phyloP scores from a whole-genome alignment of 2,329 filamentous ascomycete genomes.

The Arachnomyces sp. region DNA sequence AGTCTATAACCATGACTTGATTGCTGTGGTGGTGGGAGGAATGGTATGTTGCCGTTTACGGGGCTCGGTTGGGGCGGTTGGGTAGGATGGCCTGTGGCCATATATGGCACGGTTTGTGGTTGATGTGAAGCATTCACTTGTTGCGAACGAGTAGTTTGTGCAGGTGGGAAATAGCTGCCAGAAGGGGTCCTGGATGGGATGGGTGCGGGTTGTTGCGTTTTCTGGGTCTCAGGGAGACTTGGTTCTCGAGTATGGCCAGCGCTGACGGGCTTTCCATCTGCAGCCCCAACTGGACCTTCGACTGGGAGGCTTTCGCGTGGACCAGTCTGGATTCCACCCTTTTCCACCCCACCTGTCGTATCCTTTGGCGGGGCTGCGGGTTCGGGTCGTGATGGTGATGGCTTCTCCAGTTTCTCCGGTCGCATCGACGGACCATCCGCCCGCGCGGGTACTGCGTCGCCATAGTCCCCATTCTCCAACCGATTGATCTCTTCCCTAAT shows the following conservation, averaged over 20 bases:
- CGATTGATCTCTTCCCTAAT: constrained; percentile 60
- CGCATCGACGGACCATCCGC: constrained; percentile 3
- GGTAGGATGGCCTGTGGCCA: constrained; percentile 8
- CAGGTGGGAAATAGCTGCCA: background rate
- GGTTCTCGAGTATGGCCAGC: background rate
- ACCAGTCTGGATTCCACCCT: too few species aligned
- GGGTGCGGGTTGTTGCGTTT: constrained; percentile 6
- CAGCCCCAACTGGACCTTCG: too few species aligned
- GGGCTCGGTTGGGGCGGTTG: constrained; percentile 10
- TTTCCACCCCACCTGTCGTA: too few species aligned
- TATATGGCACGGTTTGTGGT: constrained; percentile 8
- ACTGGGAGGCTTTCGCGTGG: too few species aligned
- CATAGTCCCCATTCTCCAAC: constrained; percentile 54
- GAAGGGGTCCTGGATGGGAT: background rate
- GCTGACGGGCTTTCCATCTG: too few species aligned
- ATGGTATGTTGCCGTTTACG: constrained; percentile 14
- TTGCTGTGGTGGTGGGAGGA: constrained; percentile 15
- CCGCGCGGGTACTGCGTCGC: constrained; percentile 26
- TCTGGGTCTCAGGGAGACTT: too few species aligned
- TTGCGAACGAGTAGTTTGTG: constrained; percentile 1
- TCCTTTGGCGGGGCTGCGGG: too few species aligned
- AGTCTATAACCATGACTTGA: constrained; percentile 15
- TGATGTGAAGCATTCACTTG: constrained; percentile 7
- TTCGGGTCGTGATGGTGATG: too few species aligned
- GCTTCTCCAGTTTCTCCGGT: background rate